These are phyloP conservation scores for Alternaria brassicicola DNA, from an alignment of 2,329 filamentous ascomycete genomes.

Conservation along the genomic window DNA sequence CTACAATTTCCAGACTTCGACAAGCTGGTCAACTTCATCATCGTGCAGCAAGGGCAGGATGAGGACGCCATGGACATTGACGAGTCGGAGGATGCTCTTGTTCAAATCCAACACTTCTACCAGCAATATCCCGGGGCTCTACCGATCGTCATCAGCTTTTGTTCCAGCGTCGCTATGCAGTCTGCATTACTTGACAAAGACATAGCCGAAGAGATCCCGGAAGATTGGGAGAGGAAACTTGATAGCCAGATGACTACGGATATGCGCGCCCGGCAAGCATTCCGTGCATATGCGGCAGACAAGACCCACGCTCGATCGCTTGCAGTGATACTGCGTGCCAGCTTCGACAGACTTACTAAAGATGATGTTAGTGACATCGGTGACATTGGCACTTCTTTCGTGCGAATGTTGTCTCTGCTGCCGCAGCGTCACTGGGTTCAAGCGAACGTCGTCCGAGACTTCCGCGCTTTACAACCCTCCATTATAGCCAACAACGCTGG, in stretches of 20 bases:
- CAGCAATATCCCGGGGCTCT: constrained; percentile 60
- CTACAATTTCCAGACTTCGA: constrained; percentile 53
- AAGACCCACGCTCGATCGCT: constrained; percentile 46
- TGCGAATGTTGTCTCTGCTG: constrained; percentile 62
- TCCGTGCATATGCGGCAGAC: constrained; percentile 58
- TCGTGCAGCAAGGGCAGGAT: constrained; percentile 45
- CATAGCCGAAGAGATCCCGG: constrained; percentile 64
- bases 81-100: constrained; percentile 30
- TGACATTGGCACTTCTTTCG: constrained; percentile 57
- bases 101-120: constrained; percentile 40
- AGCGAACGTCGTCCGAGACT: constrained; percentile 41
- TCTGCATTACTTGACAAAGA: constrained; percentile 58
- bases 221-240: constrained; percentile 83
- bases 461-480: constrained; percentile 61
- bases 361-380: constrained; percentile 51
- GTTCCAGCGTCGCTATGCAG: constrained; percentile 65
- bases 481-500: constrained; percentile 75
- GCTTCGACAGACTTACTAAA: constrained; percentile 53
- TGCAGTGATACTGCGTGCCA: constrained; percentile 51
- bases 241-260: constrained; percentile 75
- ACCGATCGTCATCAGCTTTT: constrained; percentile 72
- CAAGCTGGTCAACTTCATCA: constrained; percentile 54
- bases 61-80: constrained; percentile 46
- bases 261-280: constrained; percentile 64
- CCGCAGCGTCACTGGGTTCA: constrained; percentile 54